A percentile compares a stretch with the other conserved stretches of the same genome.
These are phyloP conservation scores for Coniochaeta sp. DNA, from an alignment of 2,329 filamentous ascomycete species.

Conservation along the genomic window DNA sequence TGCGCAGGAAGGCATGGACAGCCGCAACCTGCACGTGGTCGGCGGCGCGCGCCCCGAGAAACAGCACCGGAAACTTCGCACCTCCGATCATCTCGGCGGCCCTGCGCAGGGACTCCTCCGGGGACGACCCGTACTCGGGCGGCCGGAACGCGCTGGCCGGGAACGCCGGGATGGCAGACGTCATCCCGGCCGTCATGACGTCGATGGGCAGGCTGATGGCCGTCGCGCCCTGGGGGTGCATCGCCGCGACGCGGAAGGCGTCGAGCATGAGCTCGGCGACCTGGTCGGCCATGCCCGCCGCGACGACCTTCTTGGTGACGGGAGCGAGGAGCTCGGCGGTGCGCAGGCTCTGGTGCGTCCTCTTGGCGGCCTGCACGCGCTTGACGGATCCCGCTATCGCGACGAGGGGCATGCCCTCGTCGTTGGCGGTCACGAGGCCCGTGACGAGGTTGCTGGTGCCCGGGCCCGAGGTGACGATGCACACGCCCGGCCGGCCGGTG, in stretches of 20 bases:
- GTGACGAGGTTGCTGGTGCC: conserved; percentile 39
- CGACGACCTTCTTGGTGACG: conserved; percentile 32
- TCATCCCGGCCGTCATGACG: conserved; percentile 27
- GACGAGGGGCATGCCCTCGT: conserved; percentile 38
- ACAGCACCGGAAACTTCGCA: conserved; percentile 33
- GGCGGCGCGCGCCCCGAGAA: conserved; percentile 35
- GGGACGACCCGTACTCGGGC: conserved; percentile 31
- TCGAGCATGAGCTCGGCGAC: conserved; percentile 29
- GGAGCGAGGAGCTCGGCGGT: conserved; percentile 34
- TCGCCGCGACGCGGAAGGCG: not conserved
- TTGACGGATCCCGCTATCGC: conserved; percentile 40
- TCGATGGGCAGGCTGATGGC: conserved; percentile 37
- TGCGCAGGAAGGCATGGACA: conserved; percentile 31
- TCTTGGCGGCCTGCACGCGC: conserved; percentile 32
- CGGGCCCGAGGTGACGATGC: conserved; percentile 38
- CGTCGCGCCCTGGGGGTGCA: conserved; percentile 29
- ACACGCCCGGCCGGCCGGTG: conserved; percentile 36
- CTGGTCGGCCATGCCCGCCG: conserved; percentile 37
- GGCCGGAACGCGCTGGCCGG: conserved; percentile 28
- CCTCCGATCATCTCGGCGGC: conserved; percentile 24
- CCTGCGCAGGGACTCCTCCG: conserved; percentile 19
- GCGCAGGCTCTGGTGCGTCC: conserved; percentile 38
- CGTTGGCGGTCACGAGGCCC: conserved; percentile 37
- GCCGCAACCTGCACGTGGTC: conserved; percentile 29
- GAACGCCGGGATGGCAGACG: conserved; percentile 26